Base-by-base conservation (phyloP, 371 early-diverging fungal genomes). In the Syncephalastrum contaminatum region DNA sequence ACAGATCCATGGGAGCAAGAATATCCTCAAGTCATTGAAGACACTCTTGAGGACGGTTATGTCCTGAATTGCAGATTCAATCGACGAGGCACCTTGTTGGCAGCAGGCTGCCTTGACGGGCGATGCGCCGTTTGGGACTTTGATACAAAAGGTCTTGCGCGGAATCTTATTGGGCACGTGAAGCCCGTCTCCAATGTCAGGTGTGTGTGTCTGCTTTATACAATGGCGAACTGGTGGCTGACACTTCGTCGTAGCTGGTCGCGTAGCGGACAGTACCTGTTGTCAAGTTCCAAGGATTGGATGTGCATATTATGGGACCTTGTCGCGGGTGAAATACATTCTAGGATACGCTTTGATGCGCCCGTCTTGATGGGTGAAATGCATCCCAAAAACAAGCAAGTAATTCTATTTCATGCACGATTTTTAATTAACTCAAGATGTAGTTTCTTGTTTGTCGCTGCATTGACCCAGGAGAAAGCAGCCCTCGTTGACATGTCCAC, bases 261-360 rank as follows among this genome's bases (percentile, higher is more conserved):
- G 19, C 75, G 79, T 21, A 86, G 84, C 51, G 88, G 90, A 14
- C 72, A 86, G 19, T 85, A 77, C 64, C 59, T 92, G 4, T 59
- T 92, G 36, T 84, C 89, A 1, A 79, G 82, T 3, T 88, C 88
- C 39, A 83, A 79, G 51, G 92, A 88, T 48, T 92, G 94, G 83
- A 86, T 83, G 24, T 90, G 91, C 56, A 88, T 94, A n/a, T 68
- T 92, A 13, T 96, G 96, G 95, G 94, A 96, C 67, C 59, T 95
- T 21, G 52, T 78, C 7, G 67, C 73, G 15, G 85, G 81, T 3
- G 68, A 66, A 18, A 73, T 80, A 53, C 64, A 64, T 24, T 48
- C 70, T 25, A 85, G 81, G n/a, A 62, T 88, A 30, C 72, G 84
- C 46, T 91, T 93, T 57, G 71, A 75, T n/a, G 77, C 87, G 2